These are phyloP conservation scores for Saccharum spontaneum DNA, from an alignment of 176 grass and related monocot genomes.

Conservation along the genomic window DNA sequence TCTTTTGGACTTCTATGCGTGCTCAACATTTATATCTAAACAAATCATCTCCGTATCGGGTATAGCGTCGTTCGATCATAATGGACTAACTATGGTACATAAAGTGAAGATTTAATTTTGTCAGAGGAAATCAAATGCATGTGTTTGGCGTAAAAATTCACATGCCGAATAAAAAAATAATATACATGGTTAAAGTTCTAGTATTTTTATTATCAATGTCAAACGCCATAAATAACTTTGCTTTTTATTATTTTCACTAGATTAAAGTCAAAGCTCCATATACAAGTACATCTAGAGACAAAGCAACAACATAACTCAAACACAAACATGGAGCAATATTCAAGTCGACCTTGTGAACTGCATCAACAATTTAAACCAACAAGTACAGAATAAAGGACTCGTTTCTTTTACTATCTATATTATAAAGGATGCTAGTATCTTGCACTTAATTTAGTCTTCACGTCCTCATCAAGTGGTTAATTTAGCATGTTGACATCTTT, in stretches of 20 bases:
- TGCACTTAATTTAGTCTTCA: not conserved
- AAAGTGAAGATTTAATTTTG: not conserved
- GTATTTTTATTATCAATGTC: not conserved
- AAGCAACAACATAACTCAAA: not conserved
- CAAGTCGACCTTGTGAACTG: not conserved
- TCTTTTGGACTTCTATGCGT: not conserved
- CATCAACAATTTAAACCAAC: not conserved
- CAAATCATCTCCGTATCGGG: not conserved
- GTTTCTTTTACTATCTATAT: not conserved
- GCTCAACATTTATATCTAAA: not conserved
- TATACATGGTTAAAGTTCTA: no score
- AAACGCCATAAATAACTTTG: not conserved
- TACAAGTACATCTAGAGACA: not conserved
- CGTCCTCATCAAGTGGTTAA: not conserved
- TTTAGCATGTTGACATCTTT: conserved; percentile 8
- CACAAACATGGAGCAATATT: not conserved
- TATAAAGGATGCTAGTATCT: not conserved
- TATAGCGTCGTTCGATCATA: not conserved
- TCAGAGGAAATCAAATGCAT: not conserved
- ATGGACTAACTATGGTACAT: not conserved
- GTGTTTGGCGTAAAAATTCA: not conserved
- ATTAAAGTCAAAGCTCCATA: not conserved
- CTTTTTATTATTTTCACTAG: not conserved
- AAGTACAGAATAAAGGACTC: not conserved
- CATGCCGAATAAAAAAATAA: not conserved